Evolutionary conservation across 257 asterid genomes (phyloP).

Genomic region (Salvia hispanica): DNA sequence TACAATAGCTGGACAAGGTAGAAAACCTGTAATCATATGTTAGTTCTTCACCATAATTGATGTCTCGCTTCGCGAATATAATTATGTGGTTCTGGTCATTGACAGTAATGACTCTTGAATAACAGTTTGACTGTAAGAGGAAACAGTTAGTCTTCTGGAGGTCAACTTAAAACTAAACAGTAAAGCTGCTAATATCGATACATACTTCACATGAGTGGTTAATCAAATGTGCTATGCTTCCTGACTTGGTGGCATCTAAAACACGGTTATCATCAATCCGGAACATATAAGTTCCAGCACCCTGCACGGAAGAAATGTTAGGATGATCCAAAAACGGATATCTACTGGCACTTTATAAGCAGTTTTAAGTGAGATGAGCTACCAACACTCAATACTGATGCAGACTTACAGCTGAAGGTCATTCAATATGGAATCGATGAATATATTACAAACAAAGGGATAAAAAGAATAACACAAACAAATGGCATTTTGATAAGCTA

Average conservation of each 20-base stretch:
- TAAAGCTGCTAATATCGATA: slow-evolving; percentile 19
- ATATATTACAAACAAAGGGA: not conserved
- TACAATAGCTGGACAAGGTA: slow-evolving; percentile 24
- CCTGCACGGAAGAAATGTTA: slow-evolving; percentile 52
- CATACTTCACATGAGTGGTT: slow-evolving; percentile 98
- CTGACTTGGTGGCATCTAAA: slow-evolving; percentile 95
- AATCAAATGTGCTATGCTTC: slow-evolving; percentile 96
- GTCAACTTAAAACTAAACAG: not conserved
- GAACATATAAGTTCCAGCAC: slow-evolving; percentile 99
- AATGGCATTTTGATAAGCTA: not conserved
- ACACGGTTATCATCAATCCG: slow-evolving; percentile 89
- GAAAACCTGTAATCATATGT: slow-evolving; percentile 94
- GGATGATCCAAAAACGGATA: slow-evolving; percentile 22
- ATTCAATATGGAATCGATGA: not conserved
- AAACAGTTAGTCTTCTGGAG: slow-evolving; percentile 13
- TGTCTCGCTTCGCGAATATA: slow-evolving; percentile 93
- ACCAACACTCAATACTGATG: slow-evolving; percentile 6
- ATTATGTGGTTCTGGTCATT: slow-evolving; percentile 78
- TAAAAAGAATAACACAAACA: not conserved
- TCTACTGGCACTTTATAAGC: slow-evolving; percentile 17
- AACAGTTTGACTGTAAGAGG: slow-evolving; percentile 89
- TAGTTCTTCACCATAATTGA: slow-evolving; percentile 81
- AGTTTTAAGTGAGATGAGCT: slow-evolving; percentile 19
- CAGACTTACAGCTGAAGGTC: not conserved
- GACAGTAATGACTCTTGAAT: slow-evolving; percentile 77